Base-by-base conservation (phyloP, 2,329 filamentous ascomycete genomes). In the Fusarium euwallaceae region DNA sequence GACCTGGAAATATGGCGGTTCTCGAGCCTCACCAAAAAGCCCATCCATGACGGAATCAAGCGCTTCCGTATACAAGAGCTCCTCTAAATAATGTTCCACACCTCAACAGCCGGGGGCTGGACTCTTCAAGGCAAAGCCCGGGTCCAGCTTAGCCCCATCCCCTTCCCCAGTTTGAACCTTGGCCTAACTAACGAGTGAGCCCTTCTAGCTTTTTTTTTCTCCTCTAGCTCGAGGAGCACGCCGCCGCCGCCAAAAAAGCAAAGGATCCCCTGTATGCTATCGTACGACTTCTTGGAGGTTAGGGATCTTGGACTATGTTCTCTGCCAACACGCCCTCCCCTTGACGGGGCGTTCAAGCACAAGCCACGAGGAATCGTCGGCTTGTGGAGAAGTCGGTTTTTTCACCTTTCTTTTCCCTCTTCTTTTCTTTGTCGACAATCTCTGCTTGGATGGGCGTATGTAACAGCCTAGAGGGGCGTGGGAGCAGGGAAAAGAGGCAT, bases 291-390 rank as follows among this genome's bases (percentile, higher is more conserved):
- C 69, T 64, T 67, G 48, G 61, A 72, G 67, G 66, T 65, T 67
- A 70, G 45, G 61, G 67, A 68, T 66, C 64, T 71, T 53, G 48
- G 10, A 53, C 48, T 29, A 59, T 22, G 34, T 63, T 66, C 43
- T 36, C 61, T 64, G 48, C 58, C 68, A 70, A 55, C 64, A 55
- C 62, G 22, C 66, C 59, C 64, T 69, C 55, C 56, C 29, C 70
- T 66, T 17, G 43, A 43, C 22, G 39, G 48, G 6, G 48, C 14
- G 41, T 24, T 20, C 34, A 14, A n/a, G 32, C 16, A 65, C 45
- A 43, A 66, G 67, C 68, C 72, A 76, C 75, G 71, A 78, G 72
- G 75, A 79, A 76, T 73, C 64, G 64, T 76, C 77, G 77, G 77
- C 77, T 75, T 79, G 77, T 79, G 77, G 77, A 79, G 77, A 76